Percentiles rank a stretch among this genome's conserved stretches.
Evolutionary conservation across 192 early-diverging fungal species (phyloP).

Genomic region (Dimargaris cristalligena): DNA sequence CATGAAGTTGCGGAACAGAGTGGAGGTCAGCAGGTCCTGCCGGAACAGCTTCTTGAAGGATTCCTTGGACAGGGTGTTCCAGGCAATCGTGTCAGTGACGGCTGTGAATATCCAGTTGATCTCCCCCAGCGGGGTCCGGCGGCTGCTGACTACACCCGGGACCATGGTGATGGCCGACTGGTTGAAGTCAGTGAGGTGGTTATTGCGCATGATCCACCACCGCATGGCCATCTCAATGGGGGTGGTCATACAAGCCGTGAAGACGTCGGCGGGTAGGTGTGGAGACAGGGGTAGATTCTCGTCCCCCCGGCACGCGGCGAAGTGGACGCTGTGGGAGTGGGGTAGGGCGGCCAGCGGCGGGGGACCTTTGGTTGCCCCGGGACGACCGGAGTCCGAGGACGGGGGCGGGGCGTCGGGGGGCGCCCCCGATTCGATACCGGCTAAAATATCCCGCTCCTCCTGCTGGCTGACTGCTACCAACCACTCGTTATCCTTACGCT

Average conservation of each 20-base stretch:
- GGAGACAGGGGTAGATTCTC: slow-evolving; percentile 87
- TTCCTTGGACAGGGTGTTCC: slow-evolving; percentile 79
- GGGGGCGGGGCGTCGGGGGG: neutral
- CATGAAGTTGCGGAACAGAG: slow-evolving; percentile 89
- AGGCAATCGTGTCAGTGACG: slow-evolving; percentile 96
- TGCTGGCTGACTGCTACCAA: slow-evolving; percentile 6
- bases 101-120: slow-evolving; percentile 99
- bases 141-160: slow-evolving; percentile 75
- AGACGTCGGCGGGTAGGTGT: slow-evolving; percentile 88
- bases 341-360: slow-evolving; percentile 24
- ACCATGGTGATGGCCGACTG: slow-evolving; percentile 68
- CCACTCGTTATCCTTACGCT: slow-evolving; percentile 60
- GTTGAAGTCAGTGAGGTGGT: slow-evolving; percentile 29
- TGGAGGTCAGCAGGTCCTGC: slow-evolving; percentile 86
- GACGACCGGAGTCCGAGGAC: neutral
- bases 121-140: slow-evolving; percentile 88
- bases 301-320: slow-evolving; percentile 73
- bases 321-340: slow-evolving; percentile 70
- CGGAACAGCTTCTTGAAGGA: slow-evolving; percentile 80
- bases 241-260: slow-evolving; percentile 89
- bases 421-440: neutral
- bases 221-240: slow-evolving; percentile 85
- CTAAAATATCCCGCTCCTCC: slow-evolving; percentile 3
- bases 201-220: slow-evolving; percentile 81
- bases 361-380: slow-evolving; percentile 13